phyloP scores from a whole-genome alignment of 805 yeast species.

The Scheffersomyces lignosus region DNA sequence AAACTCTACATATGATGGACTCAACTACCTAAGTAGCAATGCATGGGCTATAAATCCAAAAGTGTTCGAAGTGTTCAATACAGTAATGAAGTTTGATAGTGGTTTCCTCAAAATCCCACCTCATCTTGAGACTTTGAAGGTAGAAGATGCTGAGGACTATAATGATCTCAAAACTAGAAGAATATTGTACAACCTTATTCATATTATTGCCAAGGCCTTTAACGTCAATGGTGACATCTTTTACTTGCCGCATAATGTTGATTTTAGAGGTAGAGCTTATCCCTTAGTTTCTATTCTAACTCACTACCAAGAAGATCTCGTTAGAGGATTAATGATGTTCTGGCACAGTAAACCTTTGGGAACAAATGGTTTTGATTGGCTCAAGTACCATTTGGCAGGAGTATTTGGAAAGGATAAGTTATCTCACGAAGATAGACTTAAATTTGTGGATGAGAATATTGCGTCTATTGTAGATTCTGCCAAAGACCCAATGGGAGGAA shows the following conservation, averaged over 20 bases:
- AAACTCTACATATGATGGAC: slow-evolving; percentile 24
- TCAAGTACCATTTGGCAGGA: slow-evolving; percentile 40
- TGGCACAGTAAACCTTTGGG: slow-evolving; percentile 40
- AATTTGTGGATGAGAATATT: slow-evolving; percentile 25
- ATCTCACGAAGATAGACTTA: slow-evolving; percentile 21
- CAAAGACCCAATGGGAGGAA: slow-evolving; percentile 1
- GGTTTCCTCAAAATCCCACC: slow-evolving; percentile 32
- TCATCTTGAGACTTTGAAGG: slow-evolving; percentile 1
- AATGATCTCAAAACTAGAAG: slow-evolving; percentile 16
- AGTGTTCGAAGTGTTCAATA: slow-evolving; percentile 21
- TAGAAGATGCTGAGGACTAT: slow-evolving; percentile 6
- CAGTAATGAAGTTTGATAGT: slow-evolving; percentile 14
- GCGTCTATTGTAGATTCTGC: slow-evolving; percentile 27
- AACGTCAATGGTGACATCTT: slow-evolving; percentile 34
- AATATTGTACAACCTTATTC: slow-evolving; percentile 17
- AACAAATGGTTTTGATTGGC: slow-evolving; percentile 34
- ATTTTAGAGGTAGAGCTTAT: slow-evolving; percentile 43
- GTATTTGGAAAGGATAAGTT: slow-evolving; percentile 30
- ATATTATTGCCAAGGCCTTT: slow-evolving; percentile 23
- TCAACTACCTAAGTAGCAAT: slow-evolving; percentile 27
- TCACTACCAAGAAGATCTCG: slow-evolving; percentile 36
- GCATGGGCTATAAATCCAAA: slow-evolving; percentile 38
- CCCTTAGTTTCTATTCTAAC: slow-evolving; percentile 36
- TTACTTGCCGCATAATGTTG: slow-evolving; percentile 38
- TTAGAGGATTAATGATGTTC: slow-evolving; percentile 35